Conservation (phyloP, 1,284 basidiomycete species). For the Apiotrichum laibachii region DNA sequence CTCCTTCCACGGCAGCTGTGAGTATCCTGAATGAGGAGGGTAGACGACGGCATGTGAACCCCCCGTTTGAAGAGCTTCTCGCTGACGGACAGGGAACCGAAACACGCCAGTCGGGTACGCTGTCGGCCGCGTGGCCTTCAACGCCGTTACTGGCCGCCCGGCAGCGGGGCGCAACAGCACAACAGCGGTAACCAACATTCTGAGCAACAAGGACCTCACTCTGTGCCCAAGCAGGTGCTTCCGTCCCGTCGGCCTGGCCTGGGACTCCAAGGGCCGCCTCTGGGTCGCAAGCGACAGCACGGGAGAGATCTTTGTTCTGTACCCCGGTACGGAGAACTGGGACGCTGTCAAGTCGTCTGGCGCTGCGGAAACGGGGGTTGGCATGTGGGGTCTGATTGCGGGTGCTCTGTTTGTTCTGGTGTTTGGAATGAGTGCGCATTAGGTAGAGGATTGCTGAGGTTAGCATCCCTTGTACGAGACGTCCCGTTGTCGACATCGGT, state of each 20-base stretch:
- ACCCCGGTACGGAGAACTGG: neutral
- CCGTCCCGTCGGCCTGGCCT: constrained; percentile 19
- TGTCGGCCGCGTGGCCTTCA: constrained; percentile 1
- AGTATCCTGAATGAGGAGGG: neutral
- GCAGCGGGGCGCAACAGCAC: neutral
- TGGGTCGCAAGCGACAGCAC: constrained; percentile 18
- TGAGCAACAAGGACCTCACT: constrained; percentile 7
- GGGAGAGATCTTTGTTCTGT: constrained; percentile 13
- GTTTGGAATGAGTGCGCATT: too few species aligned
- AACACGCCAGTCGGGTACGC: constrained; percentile 11
- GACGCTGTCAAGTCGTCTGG: neutral
- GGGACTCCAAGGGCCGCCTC: constrained; percentile 8
- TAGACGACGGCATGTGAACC: neutral
- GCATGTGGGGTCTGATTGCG: too few species aligned
- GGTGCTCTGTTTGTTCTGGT: too few species aligned
- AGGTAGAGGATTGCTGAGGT: too few species aligned
- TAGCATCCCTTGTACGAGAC: too few species aligned
- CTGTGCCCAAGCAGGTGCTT: constrained; percentile 13
- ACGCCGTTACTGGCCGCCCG: constrained; percentile 4
- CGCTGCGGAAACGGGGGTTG: too few species aligned
- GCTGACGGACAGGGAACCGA: constrained; percentile 15
- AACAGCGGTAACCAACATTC: constrained; percentile 2
- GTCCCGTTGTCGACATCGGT: too few species aligned
- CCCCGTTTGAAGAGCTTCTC: neutral
- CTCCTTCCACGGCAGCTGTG: constrained; percentile 19